Evolutionary conservation across 805 yeast species (phyloP), one percentile per base, ranked within the genome.

Genomic region (Peterozyma xylosa): DNA sequence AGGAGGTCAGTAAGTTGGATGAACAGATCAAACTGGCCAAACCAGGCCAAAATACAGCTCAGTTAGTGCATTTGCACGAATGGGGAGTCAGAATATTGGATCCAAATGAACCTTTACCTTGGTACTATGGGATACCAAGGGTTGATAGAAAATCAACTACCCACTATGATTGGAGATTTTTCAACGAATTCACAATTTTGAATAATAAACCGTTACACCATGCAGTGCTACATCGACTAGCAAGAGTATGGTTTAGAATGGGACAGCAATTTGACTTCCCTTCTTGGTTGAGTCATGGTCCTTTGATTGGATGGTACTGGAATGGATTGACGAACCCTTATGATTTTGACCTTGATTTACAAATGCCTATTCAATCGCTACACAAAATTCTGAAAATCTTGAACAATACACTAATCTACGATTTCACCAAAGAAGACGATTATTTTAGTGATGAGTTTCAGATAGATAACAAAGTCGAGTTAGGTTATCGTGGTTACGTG

Each of bases 201-300:
- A 43, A 46, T 57, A 62, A 55, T 50, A 66, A 68, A 37, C 68
- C 53, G 50, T 63, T 65, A 35, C 57, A 58, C 33, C 64, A 60
- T 32, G 53, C 55, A 7, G 51, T 63, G 3, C 50, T 70, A 18
- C 78, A 74, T 50, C 62, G 75, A 13, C 41, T 75, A 39, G 51
- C 74, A 3, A 60, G 76, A 42, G 71, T 71, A 7, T 76, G 75
- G 63, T 64, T 74, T 18, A 61, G 67, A 39, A 73, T 76, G 48
- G 51, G 73, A 14, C 53, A 59, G 16, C 57, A 68, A 3, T 60
- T 67, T 41, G 73, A 73, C 2, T 47, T 76, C 7, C 57, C 66
- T 6, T 64, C 80, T 5, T 78, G 82, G 84, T 58, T 78, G 11
- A 80, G 81, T 1, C 85, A 79, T 53, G 86, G 84, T 3, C 60